These are phyloP conservation scores for Bertia moriformis DNA, from an alignment of 2,329 filamentous ascomycete species.

Conservation along the genomic window DNA sequence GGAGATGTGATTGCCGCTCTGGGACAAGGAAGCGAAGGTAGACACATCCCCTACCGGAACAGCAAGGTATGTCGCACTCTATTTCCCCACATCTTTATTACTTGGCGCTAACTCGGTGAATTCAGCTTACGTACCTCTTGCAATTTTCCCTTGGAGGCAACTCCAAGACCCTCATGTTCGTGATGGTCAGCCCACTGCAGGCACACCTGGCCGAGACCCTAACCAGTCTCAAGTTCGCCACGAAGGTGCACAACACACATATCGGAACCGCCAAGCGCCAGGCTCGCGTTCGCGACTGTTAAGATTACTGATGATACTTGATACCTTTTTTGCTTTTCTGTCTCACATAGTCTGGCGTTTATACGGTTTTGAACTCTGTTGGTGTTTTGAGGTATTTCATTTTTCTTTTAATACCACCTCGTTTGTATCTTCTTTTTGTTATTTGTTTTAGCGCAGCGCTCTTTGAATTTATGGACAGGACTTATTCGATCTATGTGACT, in stretches of 20 bases:
- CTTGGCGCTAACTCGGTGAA: constrained; percentile 3
- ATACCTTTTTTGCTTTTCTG: background rate
- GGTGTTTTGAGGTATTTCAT: no score
- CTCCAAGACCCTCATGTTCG: constrained; percentile 59
- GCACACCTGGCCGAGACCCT: constrained; percentile 53
- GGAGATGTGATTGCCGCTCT: constrained; percentile 56
- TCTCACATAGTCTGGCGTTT: no score
- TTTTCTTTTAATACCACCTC: no score
- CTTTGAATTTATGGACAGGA: no score
- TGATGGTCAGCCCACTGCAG: constrained; percentile 54
- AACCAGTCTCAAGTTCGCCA: constrained; percentile 57
- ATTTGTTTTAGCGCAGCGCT: no score
- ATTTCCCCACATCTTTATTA: constrained; percentile 1
- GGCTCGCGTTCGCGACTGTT: background rate
- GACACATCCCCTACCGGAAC: constrained; percentile 55
- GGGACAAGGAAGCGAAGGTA: constrained; percentile 43
- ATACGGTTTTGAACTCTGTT: no score
- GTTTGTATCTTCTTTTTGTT: no score
- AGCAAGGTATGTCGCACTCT: constrained; percentile 37
- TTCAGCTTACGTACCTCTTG: constrained; percentile 50
- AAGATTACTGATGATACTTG: no score
- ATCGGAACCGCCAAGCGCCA: constrained; percentile 43
- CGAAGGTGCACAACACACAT: constrained; percentile 49
- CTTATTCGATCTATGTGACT: no score
- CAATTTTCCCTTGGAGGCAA: constrained; percentile 58